A percentile compares a stretch with the other conserved stretches of the same genome.
phyloP scores from a whole-genome alignment of 2,329 filamentous ascomycete genomes.

The Colletotrichum kahawae region DNA sequence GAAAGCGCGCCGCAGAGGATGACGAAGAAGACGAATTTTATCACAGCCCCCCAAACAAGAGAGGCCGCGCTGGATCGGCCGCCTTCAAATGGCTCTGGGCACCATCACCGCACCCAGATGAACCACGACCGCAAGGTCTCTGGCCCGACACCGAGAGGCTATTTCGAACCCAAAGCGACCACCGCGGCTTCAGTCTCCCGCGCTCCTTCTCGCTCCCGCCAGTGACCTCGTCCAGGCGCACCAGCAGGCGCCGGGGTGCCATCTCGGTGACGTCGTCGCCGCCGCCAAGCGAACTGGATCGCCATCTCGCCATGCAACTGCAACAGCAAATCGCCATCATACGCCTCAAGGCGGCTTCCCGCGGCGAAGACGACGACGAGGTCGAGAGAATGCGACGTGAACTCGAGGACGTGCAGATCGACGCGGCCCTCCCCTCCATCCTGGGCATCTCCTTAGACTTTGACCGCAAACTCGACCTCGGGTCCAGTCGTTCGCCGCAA shows the following conservation, averaged over 20 bases:
- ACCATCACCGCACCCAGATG: neutral
- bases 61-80: neutral
- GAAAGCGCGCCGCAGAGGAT: constrained; percentile 2
- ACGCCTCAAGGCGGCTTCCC: neutral
- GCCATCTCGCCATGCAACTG: constrained; percentile 8
- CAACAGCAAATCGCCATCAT: constrained; percentile 13
- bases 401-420: constrained; percentile 14
- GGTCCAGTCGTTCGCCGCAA: neutral
- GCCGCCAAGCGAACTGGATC: constrained; percentile 1
- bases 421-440: constrained; percentile 4
- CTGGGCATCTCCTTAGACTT: constrained; percentile 7
- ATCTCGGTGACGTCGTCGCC: constrained; percentile 9
- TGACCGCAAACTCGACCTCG: constrained; percentile 5
- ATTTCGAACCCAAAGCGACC: neutral
- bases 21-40: neutral
- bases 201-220: constrained; percentile 2
- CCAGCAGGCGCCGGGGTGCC: constrained; percentile 9
- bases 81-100: constrained; percentile 15
- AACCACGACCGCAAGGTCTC: neutral
- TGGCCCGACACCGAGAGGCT: constrained; percentile 6
- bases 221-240: neutral
- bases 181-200: neutral
- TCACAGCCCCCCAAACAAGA: neutral
- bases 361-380: neutral
- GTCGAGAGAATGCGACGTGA: neutral